Evolutionary conservation across 495 filamentous ascomycete species (phyloP).

Genomic region (Aspergillus incahuasiensis): DNA sequence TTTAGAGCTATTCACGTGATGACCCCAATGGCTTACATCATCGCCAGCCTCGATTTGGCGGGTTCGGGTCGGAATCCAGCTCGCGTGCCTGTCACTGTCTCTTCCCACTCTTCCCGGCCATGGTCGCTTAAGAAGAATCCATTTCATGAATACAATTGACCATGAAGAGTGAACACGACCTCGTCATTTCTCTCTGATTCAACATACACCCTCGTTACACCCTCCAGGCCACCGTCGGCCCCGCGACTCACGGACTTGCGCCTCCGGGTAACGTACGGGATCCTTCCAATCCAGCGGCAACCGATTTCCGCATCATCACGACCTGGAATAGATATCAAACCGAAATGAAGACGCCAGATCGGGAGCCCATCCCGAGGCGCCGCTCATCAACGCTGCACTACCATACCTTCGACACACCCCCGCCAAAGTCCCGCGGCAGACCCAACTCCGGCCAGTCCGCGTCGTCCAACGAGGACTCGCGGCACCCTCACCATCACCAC

Average conservation of each 20-base stretch:
- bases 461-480: conserved; percentile 34
- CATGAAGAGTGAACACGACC: background rate
- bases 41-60: background rate
- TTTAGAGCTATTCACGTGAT: background rate
- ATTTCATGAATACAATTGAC: background rate
- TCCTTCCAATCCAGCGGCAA: background rate
- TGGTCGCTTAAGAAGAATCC: background rate
- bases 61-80: background rate
- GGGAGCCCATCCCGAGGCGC: conserved; percentile 42
- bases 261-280: background rate
- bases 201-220: background rate
- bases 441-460: conserved; percentile 48
- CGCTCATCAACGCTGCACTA: conserved; percentile 76
- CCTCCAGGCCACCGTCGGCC: background rate
- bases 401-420: conserved; percentile 90
- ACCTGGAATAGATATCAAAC: background rate
- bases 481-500: conserved; percentile 24
- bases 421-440: conserved; percentile 72
- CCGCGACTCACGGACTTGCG: background rate
- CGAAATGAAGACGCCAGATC: conserved; percentile 29
- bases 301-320: background rate
- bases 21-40: background rate
- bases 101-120: background rate
- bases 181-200: background rate
- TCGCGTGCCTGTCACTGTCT: background rate